Conservation (phyloP, 2,329 filamentous ascomycete genomes). For the Pezicula neosporulosa region DNA sequence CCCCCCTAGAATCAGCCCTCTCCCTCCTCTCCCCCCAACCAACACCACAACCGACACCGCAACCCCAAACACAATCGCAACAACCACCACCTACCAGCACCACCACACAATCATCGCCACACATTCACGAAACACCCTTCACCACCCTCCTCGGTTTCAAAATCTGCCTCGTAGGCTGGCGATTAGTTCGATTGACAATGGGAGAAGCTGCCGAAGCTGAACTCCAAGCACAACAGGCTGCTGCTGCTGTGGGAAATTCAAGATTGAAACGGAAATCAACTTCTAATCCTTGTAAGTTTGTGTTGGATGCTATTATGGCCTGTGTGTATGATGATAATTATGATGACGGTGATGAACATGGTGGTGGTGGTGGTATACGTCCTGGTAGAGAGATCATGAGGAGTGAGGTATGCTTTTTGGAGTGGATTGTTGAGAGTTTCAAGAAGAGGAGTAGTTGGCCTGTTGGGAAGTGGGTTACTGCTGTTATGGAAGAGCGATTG, state of each 20-base stretch:
- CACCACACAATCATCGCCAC: background rate
- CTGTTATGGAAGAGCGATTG: conserved; percentile 8
- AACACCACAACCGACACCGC: background rate
- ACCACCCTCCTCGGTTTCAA: conserved; percentile 7
- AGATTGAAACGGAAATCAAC: background rate
- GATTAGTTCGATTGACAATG: conserved; percentile 7
- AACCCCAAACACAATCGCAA: background rate
- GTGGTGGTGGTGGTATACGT: background rate
- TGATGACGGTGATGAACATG: background rate
- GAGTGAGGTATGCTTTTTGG: conserved; percentile 2
- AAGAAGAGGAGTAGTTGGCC: conserved; percentile 7
- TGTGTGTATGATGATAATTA: background rate
- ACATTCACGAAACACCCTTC: conserved; percentile 3
- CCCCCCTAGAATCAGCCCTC: too few species aligned
- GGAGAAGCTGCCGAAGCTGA: background rate
- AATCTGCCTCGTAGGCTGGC: conserved; percentile 8
- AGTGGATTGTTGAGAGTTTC: conserved; percentile 7
- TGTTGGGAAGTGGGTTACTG: conserved; percentile 5
- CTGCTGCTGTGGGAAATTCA: too few species aligned
- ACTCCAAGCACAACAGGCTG: too few species aligned
- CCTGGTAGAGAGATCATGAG: background rate
- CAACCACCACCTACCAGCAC: background rate
- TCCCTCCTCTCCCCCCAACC: too few species aligned
- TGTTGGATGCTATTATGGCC: conserved; percentile 6
- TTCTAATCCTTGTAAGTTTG: conserved; percentile 7